Evolutionary conservation across 805 yeast species (phyloP), one percentile per base, ranked within the genome.

Genomic region (Candida easanensis): DNA sequence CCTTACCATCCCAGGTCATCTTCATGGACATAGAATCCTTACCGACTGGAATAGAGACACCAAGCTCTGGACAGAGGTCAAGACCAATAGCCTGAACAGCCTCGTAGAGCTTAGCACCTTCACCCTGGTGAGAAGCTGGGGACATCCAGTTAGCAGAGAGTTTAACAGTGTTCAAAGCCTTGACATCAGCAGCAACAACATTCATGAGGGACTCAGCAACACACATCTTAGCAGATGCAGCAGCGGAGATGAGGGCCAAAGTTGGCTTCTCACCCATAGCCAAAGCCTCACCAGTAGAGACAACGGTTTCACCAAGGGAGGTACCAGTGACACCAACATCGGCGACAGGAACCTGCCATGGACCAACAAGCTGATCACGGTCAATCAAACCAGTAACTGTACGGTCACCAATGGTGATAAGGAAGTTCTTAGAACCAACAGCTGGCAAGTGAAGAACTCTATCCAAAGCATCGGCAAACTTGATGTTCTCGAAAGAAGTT

Each of bases 71-170:
- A 68, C 99, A 93, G 57, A 95, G 74, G 52, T 88, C 97, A 60
- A 90, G 62, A 54, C 97, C 97, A 58, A 93, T 81, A 4, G 98
- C 98, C 67, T 89, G 90, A 36, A 93, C 99, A 36, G 97, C 99
- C 66, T 89, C 97, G 62, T 91, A 93, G 49, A 93, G 73, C 50
- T 88, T 90, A 40, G 95, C 76, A 48, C 99, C 99, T 68, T 93
- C 99, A 58, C 98, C 98, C 18, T 79, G 80, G 58, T 90, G 95
- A 27, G 91, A 75, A 21, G 99, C 96, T 38, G 98, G 90, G 10
- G 97, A 82, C 99, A 93, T 93, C 99, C 99, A 93, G 72, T 93
- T 93, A 36, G 99, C 99, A 40, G 96, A 87, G 46, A 93, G 69
- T 60, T 90, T 88, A 42, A 93, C 80, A 52, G 80, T 76, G 49